Evolutionary conservation across 257 asterid species (phyloP).

Genomic region (Jaltomata sinuosa): DNA sequence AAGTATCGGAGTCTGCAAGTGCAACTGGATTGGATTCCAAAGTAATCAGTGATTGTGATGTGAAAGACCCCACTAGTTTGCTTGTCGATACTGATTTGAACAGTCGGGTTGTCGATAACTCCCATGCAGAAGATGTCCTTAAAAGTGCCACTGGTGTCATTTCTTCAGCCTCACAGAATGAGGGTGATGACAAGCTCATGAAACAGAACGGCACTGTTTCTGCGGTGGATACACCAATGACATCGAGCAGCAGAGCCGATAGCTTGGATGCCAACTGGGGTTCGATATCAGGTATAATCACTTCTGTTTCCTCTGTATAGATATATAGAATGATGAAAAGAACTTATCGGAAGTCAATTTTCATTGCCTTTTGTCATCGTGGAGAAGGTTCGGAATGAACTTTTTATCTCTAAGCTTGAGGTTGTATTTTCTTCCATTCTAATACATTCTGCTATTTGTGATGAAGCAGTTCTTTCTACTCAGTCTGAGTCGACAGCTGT

Average conservation of each 20-base stretch:
- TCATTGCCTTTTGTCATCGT: background rate
- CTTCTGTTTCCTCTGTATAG: background rate
- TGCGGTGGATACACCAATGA: conserved; percentile 23
- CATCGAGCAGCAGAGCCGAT: conserved; percentile 43
- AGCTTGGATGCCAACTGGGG: conserved; percentile 84
- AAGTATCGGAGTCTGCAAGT: conserved; percentile 5
- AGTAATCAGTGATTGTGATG: conserved; percentile 2
- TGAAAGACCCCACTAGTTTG: conserved; percentile 16
- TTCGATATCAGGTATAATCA: conserved; percentile 61
- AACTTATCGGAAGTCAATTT: background rate
- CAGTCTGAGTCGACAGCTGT: conserved; percentile 22
- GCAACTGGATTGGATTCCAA: conserved; percentile 2
- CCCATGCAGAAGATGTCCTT: conserved; percentile 2
- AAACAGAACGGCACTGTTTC: conserved; percentile 25
- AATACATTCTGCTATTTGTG: background rate
- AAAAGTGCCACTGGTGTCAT: conserved; percentile 1
- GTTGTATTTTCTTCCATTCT: background rate
- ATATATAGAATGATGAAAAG: background rate
- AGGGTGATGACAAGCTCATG: conserved; percentile 22
- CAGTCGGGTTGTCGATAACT: background rate
- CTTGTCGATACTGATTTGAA: conserved; percentile 14
- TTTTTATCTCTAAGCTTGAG: background rate
- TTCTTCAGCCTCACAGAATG: conserved; percentile 21
- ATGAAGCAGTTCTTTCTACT: conserved; percentile 24
- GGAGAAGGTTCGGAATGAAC: background rate